Percentiles rank a stretch among this genome's conserved stretches.
Evolutionary conservation across 2,329 filamentous ascomycete genomes (phyloP).

Genomic region (Chrysosporium keratinophilum): DNA sequence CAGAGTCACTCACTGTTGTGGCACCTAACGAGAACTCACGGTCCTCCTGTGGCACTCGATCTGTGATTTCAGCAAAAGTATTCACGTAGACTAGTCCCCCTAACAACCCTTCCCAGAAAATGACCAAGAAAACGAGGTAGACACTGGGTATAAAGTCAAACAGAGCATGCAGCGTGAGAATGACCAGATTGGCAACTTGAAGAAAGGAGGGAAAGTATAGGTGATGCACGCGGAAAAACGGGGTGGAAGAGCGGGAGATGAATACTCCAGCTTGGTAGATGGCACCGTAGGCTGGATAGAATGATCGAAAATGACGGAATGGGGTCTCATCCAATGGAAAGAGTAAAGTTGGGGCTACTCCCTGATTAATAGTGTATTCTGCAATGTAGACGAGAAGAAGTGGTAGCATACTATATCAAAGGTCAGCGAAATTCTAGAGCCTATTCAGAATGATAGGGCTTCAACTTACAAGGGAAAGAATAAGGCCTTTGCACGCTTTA

Average conservation of each 20-base stretch:
- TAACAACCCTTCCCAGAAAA: conserved; percentile 90
- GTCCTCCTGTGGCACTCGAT: conserved; percentile 64
- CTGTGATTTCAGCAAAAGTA: conserved; percentile 88
- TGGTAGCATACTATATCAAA: conserved; percentile 64
- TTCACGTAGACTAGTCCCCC: conserved; percentile 92
- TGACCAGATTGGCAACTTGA: conserved; percentile 64
- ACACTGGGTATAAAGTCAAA: conserved; percentile 74
- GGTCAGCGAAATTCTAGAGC: background rate
- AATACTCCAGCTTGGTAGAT: conserved; percentile 95
- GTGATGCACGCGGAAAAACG: conserved; percentile 69
- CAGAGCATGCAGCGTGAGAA: conserved; percentile 67
- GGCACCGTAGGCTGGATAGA: conserved; percentile 90
- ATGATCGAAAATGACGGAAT: conserved; percentile 70
- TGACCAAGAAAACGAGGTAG: conserved; percentile 70
- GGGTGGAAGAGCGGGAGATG: conserved; percentile 80
- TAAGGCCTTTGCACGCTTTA: conserved; percentile 58
- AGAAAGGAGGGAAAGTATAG: conserved; percentile 75
- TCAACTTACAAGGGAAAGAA: conserved; percentile 57
- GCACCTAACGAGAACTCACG: conserved; percentile 86
- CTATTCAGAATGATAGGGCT: conserved; percentile 4
- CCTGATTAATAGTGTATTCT: conserved; percentile 97
- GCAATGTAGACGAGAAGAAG: conserved; percentile 86
- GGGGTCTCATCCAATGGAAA: conserved; percentile 70
- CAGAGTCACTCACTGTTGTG: conserved; percentile 85
- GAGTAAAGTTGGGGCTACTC: conserved; percentile 76